Percentiles rank a stretch among this genome's conserved stretches.
phyloP scores from a whole-genome alignment of 345 rosid species.

The Eucalyptus marginata region DNA sequence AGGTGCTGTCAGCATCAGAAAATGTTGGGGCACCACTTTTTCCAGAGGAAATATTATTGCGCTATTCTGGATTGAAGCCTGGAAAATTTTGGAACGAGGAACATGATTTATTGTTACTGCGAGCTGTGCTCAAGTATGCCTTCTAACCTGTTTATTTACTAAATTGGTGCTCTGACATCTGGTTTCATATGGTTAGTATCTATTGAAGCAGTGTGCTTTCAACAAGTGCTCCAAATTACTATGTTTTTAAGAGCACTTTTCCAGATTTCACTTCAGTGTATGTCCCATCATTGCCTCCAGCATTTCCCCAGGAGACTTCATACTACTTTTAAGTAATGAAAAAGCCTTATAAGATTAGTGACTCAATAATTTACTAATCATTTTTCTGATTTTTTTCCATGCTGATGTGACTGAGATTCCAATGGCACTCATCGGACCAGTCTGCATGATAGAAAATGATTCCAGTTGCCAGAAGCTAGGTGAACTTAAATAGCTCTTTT shows the following conservation, averaged over 20 bases:
- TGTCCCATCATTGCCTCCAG: neutral
- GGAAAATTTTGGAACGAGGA: conserved; percentile 93
- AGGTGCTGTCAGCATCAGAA: conserved; percentile 51
- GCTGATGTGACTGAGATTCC: neutral
- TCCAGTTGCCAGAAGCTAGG: neutral
- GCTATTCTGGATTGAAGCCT: conserved; percentile 70
- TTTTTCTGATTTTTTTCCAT: neutral
- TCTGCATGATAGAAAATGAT: neutral
- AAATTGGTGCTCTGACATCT: neutral
- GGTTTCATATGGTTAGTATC: neutral
- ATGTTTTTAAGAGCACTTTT: neutral
- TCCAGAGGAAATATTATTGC: conserved; percentile 45
- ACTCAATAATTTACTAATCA: neutral
- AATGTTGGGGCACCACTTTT: conserved; percentile 50
- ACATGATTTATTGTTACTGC: conserved; percentile 64
- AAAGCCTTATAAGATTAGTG: neutral
- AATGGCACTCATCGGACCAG: neutral
- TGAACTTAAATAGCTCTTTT: neutral
- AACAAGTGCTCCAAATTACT: neutral
- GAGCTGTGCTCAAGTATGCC: conserved; percentile 81
- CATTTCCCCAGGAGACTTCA: neutral
- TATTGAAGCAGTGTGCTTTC: neutral
- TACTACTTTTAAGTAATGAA: neutral
- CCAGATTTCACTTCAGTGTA: neutral
- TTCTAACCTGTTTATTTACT: neutral